Percentiles rank a stretch among this genome's conserved stretches.
Conservation (phyloP, 129 eudicot species). For the Lactuca sativa region DNA sequence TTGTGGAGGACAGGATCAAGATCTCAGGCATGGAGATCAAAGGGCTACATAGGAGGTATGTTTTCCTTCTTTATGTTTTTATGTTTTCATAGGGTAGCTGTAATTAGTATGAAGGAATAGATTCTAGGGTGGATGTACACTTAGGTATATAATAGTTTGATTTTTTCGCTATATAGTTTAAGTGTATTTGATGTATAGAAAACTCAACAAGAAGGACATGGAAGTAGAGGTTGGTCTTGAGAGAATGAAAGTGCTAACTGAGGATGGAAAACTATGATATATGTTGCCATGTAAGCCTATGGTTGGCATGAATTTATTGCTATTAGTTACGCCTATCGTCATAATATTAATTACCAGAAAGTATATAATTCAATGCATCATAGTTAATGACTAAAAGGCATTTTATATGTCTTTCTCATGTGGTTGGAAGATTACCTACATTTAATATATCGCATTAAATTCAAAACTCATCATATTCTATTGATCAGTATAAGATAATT, state of each 20-base stretch:
- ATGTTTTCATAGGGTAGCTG: too few relatives aligned
- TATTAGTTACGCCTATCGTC: not conserved
- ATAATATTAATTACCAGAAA: not conserved
- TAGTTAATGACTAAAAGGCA: not conserved
- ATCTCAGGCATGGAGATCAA: too few relatives aligned
- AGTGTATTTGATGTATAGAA: too few relatives aligned
- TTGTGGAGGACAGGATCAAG: too few relatives aligned
- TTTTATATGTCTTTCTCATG: not conserved
- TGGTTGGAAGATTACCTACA: not conserved
- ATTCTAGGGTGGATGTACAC: too few relatives aligned
- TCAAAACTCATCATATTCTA: not conserved
- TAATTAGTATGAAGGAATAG: too few relatives aligned
- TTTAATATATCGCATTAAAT: not conserved
- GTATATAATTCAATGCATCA: not conserved
- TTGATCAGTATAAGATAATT: not conserved
- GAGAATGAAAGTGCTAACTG: not conserved
- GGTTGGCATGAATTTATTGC: slow-evolving; percentile 3
- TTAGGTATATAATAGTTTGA: too few relatives aligned
- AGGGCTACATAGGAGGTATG: too few relatives aligned
- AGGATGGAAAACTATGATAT: not conserved
- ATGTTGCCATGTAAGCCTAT: not conserved
- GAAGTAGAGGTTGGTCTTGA: too few relatives aligned
- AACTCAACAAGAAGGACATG: too few relatives aligned
- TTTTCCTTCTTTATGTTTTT: too few relatives aligned
- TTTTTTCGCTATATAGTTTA: too few relatives aligned